phyloP scores from a whole-genome alignment of 257 asterid species.

The Solanum rostratum region DNA sequence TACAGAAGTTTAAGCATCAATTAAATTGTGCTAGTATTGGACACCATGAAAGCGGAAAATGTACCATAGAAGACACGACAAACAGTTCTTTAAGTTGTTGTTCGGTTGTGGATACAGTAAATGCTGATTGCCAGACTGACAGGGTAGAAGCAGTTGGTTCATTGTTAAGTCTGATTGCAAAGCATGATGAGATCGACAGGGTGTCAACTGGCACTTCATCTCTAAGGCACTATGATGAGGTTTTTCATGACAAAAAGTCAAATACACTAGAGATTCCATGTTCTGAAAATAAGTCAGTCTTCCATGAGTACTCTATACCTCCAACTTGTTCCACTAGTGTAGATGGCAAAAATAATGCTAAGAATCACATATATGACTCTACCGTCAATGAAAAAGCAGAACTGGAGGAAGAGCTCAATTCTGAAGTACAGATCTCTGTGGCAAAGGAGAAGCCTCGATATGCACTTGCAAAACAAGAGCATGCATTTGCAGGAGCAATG shows the following conservation, averaged over 20 bases:
- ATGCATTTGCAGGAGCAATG: constrained; percentile 98
- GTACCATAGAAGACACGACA: background rate
- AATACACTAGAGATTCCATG: constrained; percentile 9
- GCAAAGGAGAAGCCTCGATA: constrained; percentile 24
- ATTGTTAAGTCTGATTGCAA: constrained; percentile 7
- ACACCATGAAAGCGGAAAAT: constrained; percentile 10
- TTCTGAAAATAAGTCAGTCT: constrained; percentile 10
- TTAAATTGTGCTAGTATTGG: constrained; percentile 10
- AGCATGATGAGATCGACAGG: constrained; percentile 3
- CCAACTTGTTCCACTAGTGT: constrained; percentile 11
- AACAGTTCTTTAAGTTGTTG: constrained; percentile 10
- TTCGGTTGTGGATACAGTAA: constrained; percentile 10
- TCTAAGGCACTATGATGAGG: constrained; percentile 10
- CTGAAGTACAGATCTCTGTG: constrained; percentile 17
- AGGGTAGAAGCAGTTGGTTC: constrained; percentile 7
- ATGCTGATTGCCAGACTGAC: constrained; percentile 15
- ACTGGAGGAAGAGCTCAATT: constrained; percentile 8
- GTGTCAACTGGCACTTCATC: constrained; percentile 9
- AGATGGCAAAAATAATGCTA: constrained; percentile 6
- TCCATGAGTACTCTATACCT: constrained; percentile 9
- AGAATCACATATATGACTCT: constrained; percentile 1
- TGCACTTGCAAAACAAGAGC: constrained; percentile 61
- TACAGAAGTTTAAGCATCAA: constrained; percentile 15
- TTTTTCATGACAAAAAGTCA: constrained; percentile 10
- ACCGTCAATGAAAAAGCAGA: background rate